phyloP scores from a whole-genome alignment of 805 yeast genomes.

The Saccharomyces eubayanus region DNA sequence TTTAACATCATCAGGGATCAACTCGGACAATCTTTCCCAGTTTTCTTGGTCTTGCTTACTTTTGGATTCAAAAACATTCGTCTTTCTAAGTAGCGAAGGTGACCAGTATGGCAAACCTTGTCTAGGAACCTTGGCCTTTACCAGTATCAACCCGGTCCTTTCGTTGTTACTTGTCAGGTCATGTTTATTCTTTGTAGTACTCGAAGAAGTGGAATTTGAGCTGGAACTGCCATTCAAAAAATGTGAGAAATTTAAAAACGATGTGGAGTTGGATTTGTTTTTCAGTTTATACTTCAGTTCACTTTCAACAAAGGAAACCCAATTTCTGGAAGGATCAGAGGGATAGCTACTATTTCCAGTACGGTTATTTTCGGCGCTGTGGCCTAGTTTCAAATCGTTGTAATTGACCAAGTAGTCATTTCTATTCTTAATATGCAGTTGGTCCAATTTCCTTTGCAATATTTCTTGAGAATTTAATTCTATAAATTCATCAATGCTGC shows the following conservation, averaged over 20 bases:
- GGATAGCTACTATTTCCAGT: background rate
- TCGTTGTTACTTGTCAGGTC: constrained; percentile 3
- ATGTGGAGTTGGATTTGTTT: background rate
- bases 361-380: background rate
- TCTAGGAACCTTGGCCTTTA: constrained; percentile 24
- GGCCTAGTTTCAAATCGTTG: background rate
- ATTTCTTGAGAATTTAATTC: constrained; percentile 20
- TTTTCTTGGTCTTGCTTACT: constrained; percentile 28
- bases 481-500: constrained; percentile 16
- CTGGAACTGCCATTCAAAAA: background rate
- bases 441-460: constrained; percentile 20
- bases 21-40: constrained; percentile 18
- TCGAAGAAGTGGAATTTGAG: background rate
- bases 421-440: constrained; percentile 13
- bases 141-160: constrained; percentile 24
- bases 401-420: constrained; percentile 2
- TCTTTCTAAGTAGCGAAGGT: constrained; percentile 29
- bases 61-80: constrained; percentile 25
- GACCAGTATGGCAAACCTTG: constrained; percentile 30
- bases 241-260: background rate
- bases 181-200: background rate
- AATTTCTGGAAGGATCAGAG: background rate
- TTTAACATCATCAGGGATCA: constrained; percentile 22
- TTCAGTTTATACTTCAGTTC: constrained; percentile 14
- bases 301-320: constrained; percentile 6